Conservation (phyloP, 2,329 filamentous ascomycete species). For the Botryotinia globosa region DNA sequence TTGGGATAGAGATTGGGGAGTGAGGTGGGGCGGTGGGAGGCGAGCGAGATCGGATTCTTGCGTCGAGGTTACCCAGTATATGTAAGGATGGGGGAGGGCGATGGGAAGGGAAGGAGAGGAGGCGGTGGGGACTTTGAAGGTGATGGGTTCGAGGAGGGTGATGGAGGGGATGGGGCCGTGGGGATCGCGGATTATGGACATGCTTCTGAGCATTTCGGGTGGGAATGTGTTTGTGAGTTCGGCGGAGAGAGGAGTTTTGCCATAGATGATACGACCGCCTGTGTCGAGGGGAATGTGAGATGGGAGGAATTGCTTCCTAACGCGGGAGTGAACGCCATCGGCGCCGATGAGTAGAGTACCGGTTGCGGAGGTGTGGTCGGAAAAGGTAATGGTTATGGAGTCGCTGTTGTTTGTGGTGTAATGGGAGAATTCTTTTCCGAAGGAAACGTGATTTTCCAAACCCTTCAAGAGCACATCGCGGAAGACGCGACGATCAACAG, state of each 20-base stretch:
- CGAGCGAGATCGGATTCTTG: background rate
- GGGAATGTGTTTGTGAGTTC: conserved; percentile 27
- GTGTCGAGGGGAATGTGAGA: conserved; percentile 41
- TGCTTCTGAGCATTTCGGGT: background rate
- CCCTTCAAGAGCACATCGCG: conserved; percentile 46
- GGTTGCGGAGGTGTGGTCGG: conserved; percentile 35
- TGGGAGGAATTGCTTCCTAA: conserved; percentile 32
- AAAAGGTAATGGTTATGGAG: conserved; percentile 35
- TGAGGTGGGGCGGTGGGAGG: background rate
- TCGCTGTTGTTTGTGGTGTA: background rate
- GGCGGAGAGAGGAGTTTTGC: conserved; percentile 40
- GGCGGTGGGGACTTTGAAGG: background rate
- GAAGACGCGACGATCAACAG: conserved; percentile 31
- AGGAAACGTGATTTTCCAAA: conserved; percentile 42
- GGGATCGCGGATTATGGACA: background rate
- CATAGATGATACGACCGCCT: conserved; percentile 41
- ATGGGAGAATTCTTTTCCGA: conserved; percentile 5
- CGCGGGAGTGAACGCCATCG: background rate
- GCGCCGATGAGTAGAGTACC: background rate
- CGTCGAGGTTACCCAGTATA: background rate
- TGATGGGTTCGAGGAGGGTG: background rate
- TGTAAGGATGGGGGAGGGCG: background rate
- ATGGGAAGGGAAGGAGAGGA: background rate
- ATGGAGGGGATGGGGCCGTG: background rate
- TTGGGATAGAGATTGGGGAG: background rate